These are phyloP conservation scores for Eremochloa ophiuroides DNA, from an alignment of 176 grass and related monocot species.

Conservation along the genomic window DNA sequence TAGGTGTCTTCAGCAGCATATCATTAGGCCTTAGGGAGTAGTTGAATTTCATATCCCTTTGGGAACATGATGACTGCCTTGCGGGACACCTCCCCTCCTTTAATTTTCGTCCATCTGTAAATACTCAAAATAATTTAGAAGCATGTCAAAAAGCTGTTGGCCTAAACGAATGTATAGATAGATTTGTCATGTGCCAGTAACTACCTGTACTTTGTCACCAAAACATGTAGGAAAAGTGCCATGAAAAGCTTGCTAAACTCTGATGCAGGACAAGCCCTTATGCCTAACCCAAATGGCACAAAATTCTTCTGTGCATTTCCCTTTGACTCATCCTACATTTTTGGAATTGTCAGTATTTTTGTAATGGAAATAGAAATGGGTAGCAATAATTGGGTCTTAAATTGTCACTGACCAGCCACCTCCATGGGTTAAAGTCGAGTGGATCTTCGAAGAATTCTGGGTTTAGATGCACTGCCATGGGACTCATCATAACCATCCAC, in stretches of 20 bases:
- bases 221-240: conserved; percentile 19
- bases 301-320: background rate
- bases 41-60: conserved; percentile 14
- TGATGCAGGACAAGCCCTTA: conserved; percentile 7
- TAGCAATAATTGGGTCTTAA: background rate
- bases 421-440: conserved; percentile 11
- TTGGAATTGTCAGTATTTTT: background rate
- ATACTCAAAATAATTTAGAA: background rate
- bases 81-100: conserved; percentile 11
- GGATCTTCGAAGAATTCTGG: background rate
- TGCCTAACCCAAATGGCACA: conserved; percentile 27
- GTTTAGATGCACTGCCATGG: conserved; percentile 10
- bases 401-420: conserved; percentile 6
- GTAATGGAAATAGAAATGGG: background rate
- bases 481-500: conserved; percentile 9
- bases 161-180: background rate
- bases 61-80: conserved; percentile 22
- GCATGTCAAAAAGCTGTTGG: background rate
- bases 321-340: conserved; percentile 2
- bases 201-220: conserved; percentile 27
- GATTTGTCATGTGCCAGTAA: background rate
- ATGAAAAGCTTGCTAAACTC: conserved; percentile 22
- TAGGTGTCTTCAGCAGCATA: too few relatives aligned
- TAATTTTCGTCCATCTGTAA: conserved; percentile 14
- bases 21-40: background rate